Evolutionary conservation across 2,329 filamentous ascomycete genomes (phyloP).

Genomic region (Tolypocladium pustulatum): DNA sequence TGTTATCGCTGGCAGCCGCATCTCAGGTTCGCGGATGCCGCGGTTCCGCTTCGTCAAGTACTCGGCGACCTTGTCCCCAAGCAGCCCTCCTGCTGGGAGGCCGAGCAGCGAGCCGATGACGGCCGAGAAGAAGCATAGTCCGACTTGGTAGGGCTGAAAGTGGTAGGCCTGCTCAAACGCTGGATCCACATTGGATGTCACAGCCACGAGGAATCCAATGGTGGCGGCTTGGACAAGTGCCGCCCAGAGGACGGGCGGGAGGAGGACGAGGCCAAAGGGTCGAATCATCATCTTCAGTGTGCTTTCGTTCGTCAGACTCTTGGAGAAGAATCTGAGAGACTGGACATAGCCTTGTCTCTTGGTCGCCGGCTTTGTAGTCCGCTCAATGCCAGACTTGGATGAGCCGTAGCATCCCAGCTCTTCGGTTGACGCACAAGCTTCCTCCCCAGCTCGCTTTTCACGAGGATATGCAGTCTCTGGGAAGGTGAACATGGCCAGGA

Average conservation of each 20-base stretch:
- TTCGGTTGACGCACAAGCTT: constrained; percentile 1
- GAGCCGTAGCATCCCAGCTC: constrained; percentile 5
- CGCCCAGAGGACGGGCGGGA: constrained; percentile 45
- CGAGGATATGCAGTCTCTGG: constrained; percentile 42
- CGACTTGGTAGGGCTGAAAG: constrained; percentile 34
- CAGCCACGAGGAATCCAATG: constrained; percentile 44
- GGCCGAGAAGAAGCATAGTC: constrained; percentile 39
- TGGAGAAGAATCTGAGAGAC: constrained; percentile 28
- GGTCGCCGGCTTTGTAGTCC: constrained; percentile 1
- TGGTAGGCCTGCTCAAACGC: constrained; percentile 31
- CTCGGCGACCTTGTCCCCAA: constrained; percentile 37
- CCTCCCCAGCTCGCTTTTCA: constrained; percentile 3
- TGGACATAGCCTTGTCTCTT: constrained; percentile 20
- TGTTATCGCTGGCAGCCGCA: constrained; percentile 44
- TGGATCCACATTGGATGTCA: constrained; percentile 39
- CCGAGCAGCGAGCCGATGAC: constrained; percentile 37
- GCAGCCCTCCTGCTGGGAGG: constrained; percentile 37
- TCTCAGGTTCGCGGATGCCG: constrained; percentile 47
- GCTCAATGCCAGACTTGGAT: constrained; percentile 7
- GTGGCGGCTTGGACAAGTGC: constrained; percentile 42
- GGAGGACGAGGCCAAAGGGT: constrained; percentile 35
- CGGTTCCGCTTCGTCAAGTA: constrained; percentile 39
- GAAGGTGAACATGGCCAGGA: constrained; percentile 41
- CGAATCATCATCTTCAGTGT: constrained; percentile 36
- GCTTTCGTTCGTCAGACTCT: constrained; percentile 32